Evolutionary conservation across 306 rosid species (phyloP).

Genomic region (Pterocarpus santalinus): DNA sequence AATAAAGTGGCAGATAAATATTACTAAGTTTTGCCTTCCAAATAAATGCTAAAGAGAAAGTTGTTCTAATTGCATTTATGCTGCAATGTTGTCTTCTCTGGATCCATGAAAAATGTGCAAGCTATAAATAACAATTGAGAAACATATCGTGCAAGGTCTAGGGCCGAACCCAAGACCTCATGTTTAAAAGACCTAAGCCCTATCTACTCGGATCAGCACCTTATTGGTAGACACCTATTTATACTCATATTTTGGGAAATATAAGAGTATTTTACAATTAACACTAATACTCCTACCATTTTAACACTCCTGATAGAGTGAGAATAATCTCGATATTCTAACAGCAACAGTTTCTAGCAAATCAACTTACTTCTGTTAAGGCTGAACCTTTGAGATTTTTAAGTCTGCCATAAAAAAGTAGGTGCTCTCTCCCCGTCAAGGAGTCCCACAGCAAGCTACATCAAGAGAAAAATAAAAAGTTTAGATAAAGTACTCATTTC

Average conservation of each 20-base stretch:
- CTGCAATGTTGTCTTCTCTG: too few species aligned
- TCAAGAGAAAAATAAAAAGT: constrained; percentile 4
- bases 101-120: background rate
- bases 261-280: background rate
- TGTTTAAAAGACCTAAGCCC: too few species aligned
- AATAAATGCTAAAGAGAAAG: background rate
- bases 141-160: too few species aligned
- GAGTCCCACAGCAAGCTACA: constrained; percentile 84
- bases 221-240: background rate
- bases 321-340: constrained; percentile 30
- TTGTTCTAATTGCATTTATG: background rate
- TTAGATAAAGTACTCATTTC: background rate
- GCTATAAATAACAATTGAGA: background rate
- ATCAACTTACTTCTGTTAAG: constrained; percentile 68
- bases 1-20: constrained; percentile 28
- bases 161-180: too few species aligned
- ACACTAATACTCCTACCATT: background rate
- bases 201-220: too few species aligned
- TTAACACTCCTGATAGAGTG: background rate
- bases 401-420: constrained; percentile 92
- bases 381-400: constrained; percentile 81
- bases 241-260: background rate
- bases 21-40: background rate
- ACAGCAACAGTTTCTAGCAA: constrained; percentile 9
- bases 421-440: constrained; percentile 93